A percentile compares a stretch with the other conserved stretches of the same genome.
These are phyloP conservation scores for Stagonosporopsis vannaccii DNA, from an alignment of 2,329 filamentous ascomycete genomes.

Conservation along the genomic window DNA sequence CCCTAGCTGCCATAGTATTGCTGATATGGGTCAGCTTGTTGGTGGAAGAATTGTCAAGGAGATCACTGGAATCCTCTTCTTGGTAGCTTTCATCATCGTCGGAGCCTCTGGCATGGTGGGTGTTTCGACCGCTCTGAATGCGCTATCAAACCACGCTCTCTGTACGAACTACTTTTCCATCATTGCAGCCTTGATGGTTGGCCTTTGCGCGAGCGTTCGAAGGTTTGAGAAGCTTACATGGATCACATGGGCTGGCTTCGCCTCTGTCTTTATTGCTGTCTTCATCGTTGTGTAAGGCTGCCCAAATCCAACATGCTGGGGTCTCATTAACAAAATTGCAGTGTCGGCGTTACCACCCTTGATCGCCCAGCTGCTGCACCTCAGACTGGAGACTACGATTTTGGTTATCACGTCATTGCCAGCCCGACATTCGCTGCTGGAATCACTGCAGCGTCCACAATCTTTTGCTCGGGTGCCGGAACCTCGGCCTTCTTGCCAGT, in stretches of 20 bases:
- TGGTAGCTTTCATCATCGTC: constrained; percentile 65
- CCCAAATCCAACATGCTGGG: not conserved
- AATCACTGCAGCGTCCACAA: constrained; percentile 63
- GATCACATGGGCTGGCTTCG: constrained; percentile 68
- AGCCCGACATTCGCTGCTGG: constrained; percentile 65
- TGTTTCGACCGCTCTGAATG: constrained; percentile 66
- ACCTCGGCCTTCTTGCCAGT: constrained; percentile 69
- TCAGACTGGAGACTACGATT: constrained; percentile 64
- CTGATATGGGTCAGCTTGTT: constrained; percentile 66
- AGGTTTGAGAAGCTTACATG: constrained; percentile 69
- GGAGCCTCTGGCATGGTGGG: constrained; percentile 66
- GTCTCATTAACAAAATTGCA: constrained; percentile 10
- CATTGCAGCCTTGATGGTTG: constrained; percentile 62
- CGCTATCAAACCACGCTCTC: constrained; percentile 64
- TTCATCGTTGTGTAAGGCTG: constrained; percentile 59
- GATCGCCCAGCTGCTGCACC: constrained; percentile 68
- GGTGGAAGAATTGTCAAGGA: constrained; percentile 62
- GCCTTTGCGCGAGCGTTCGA: constrained; percentile 60
- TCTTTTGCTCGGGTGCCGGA: constrained; percentile 66
- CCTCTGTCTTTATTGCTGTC: constrained; percentile 65
- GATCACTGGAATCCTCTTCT: constrained; percentile 61
- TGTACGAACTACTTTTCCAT: constrained; percentile 69
- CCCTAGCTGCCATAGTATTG: constrained; percentile 60
- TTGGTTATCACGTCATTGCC: constrained; percentile 65
- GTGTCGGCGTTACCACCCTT: constrained; percentile 63